Evolutionary conservation across 2,329 filamentous ascomycete species (phyloP).

Genomic region (Fusarium tjaetaba): DNA sequence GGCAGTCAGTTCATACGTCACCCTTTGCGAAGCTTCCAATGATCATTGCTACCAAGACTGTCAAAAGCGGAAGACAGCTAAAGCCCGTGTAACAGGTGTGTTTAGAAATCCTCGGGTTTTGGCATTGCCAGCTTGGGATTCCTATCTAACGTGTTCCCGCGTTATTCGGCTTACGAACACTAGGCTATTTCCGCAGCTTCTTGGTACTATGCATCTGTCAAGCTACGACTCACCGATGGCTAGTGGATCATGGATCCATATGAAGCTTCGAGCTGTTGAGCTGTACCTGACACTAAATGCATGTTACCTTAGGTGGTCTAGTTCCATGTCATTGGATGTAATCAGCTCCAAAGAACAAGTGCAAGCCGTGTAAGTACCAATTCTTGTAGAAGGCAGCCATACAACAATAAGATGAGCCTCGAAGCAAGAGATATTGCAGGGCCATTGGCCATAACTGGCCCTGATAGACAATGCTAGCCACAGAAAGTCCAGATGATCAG

Average conservation of each 20-base stretch:
- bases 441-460: neutral
- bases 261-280: neutral
- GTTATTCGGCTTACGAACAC: neutral
- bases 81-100: neutral
- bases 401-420: neutral
- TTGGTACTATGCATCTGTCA: neutral
- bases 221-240: neutral
- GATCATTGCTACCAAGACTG: neutral
- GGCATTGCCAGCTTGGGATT: neutral
- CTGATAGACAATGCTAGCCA: conserved; percentile 1
- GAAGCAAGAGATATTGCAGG: conserved; percentile 1
- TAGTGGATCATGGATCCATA: neutral
- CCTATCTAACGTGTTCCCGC: neutral
- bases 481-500: conserved; percentile 23
- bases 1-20: neutral
- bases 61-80: neutral
- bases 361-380: neutral
- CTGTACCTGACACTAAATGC: conserved; percentile 2
- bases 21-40: neutral
- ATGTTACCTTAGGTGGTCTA: neutral
- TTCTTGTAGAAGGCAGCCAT: neutral
- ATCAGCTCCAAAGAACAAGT: neutral
- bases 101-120: neutral
- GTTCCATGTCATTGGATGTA: neutral
- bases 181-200: neutral